phyloP scores from a whole-genome alignment of 2,329 filamentous ascomycete species.

The Pseudogymnoascus pannorum region DNA sequence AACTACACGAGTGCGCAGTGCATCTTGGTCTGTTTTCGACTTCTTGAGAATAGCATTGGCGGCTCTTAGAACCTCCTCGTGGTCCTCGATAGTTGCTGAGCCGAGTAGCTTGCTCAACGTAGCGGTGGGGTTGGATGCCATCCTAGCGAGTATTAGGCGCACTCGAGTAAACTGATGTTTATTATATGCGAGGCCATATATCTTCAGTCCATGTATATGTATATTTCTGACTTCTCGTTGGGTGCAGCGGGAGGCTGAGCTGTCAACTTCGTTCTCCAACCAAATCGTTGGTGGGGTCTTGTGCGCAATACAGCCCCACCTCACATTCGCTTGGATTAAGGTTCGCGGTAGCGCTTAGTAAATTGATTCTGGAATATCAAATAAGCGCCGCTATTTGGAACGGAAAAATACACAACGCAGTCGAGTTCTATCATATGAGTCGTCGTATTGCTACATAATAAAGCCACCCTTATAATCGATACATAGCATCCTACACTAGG shows the following conservation, averaged over 20 bases:
- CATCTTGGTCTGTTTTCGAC: constrained; percentile 48
- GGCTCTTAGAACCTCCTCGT: constrained; percentile 63
- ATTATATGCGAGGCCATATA: constrained; percentile 9
- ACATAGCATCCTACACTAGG: constrained; percentile 13
- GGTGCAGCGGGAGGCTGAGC: constrained; percentile 2
- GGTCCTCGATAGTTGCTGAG: constrained; percentile 55
- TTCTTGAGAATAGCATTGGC: constrained; percentile 55
- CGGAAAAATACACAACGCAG: background rate
- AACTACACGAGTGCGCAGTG: constrained; percentile 63
- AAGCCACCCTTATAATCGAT: background rate
- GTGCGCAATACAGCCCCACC: constrained; percentile 5
- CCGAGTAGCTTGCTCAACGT: constrained; percentile 37
- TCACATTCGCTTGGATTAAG: constrained; percentile 8
- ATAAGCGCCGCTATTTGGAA: background rate
- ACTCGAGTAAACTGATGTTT: background rate
- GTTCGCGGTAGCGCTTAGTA: constrained; percentile 6
- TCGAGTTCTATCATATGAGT: background rate
- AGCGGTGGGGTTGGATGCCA: constrained; percentile 27
- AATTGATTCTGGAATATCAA: constrained; percentile 3
- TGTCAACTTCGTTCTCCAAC: constrained; percentile 8
- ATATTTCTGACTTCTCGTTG: background rate
- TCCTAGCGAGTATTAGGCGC: constrained; percentile 13
- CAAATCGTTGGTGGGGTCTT: constrained; percentile 10
- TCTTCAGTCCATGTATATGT: background rate
- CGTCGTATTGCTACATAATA: constrained; percentile 3